These are phyloP conservation scores for Candida ascalaphidarum DNA, from an alignment of 805 yeast species.

Conservation along the genomic window DNA sequence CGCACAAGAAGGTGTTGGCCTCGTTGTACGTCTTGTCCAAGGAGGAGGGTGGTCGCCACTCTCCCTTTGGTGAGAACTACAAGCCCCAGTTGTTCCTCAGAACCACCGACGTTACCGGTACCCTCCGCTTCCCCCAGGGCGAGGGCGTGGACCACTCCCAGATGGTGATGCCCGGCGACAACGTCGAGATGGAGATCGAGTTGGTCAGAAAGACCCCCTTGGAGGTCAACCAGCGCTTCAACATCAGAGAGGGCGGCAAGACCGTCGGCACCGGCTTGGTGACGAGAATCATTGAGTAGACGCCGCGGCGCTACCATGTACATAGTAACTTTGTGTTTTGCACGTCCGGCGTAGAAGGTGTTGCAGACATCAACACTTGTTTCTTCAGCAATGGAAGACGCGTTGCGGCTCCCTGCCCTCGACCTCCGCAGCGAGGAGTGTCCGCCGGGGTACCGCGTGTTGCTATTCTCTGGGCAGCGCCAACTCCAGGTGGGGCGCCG, in stretches of 20 bases:
- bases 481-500: slow-evolving; percentile 26
- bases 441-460: slow-evolving; percentile 12
- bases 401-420: slow-evolving; percentile 21
- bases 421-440: slow-evolving; percentile 18
- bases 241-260: slow-evolving; percentile 98
- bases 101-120: slow-evolving; percentile 92
- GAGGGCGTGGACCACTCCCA: slow-evolving; percentile 71
- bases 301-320: not conserved
- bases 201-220: slow-evolving; percentile 86
- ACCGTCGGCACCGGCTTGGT: slow-evolving; percentile 98
- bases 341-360: too few relatives aligned
- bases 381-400: too few relatives aligned
- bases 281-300: slow-evolving; percentile 76
- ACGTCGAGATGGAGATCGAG: slow-evolving; percentile 90
- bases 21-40: slow-evolving; percentile 87
- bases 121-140: slow-evolving; percentile 77
- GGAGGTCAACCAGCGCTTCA: slow-evolving; percentile 97
- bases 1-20: slow-evolving; percentile 90
- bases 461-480: slow-evolving; percentile 18
- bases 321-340: too few relatives aligned
- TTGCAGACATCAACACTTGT: too few relatives aligned
- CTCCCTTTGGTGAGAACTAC: slow-evolving; percentile 94
- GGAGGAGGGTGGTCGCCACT: slow-evolving; percentile 99
- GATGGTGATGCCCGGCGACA: slow-evolving; percentile 97
- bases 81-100: slow-evolving; percentile 97